A percentile compares a stretch with the other conserved stretches of the same genome.
Conservation (phyloP, 2,329 filamentous ascomycete genomes). For the Colletotrichum eleusines region DNA sequence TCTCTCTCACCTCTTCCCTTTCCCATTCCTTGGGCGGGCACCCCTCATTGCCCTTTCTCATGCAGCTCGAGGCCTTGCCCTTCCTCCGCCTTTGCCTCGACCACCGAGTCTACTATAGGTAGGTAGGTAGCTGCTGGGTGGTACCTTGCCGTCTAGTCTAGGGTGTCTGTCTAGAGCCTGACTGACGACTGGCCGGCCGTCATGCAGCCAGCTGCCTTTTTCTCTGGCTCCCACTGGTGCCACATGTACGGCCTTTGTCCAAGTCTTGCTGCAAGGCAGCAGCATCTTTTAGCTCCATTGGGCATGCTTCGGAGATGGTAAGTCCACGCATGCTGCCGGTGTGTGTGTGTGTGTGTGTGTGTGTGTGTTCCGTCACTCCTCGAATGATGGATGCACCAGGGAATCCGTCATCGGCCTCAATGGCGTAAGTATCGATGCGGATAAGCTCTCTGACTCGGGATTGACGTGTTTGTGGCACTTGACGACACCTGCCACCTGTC, state of each 20-base stretch:
- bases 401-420: background rate
- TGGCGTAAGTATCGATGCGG: background rate
- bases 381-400: background rate
- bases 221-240: conserved; percentile 40
- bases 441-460: background rate
- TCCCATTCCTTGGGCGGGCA: conserved; percentile 9
- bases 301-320: conserved; percentile 26
- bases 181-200: conserved; percentile 30
- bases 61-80: conserved; percentile 15
- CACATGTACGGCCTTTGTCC: conserved; percentile 40
- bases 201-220: conserved; percentile 38
- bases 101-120: conserved; percentile 11
- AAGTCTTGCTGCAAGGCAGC: conserved; percentile 41
- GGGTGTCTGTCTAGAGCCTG: conserved; percentile 14
- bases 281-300: conserved; percentile 37
- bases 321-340: conserved; percentile 18
- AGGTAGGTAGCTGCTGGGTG: too few species aligned
- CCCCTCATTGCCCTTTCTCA: conserved; percentile 3
- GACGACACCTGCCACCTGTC: background rate
- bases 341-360: too few species aligned
- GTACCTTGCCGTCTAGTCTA: conserved; percentile 31
- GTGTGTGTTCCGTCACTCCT: conserved; percentile 8
- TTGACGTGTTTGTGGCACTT: conserved; percentile 9
- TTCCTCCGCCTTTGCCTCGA: conserved; percentile 16
- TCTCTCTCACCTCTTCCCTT: conserved; percentile 3